These are phyloP conservation scores for Rhynchospora pubera DNA, from an alignment of 176 grass and related monocot species.

Conservation along the genomic window DNA sequence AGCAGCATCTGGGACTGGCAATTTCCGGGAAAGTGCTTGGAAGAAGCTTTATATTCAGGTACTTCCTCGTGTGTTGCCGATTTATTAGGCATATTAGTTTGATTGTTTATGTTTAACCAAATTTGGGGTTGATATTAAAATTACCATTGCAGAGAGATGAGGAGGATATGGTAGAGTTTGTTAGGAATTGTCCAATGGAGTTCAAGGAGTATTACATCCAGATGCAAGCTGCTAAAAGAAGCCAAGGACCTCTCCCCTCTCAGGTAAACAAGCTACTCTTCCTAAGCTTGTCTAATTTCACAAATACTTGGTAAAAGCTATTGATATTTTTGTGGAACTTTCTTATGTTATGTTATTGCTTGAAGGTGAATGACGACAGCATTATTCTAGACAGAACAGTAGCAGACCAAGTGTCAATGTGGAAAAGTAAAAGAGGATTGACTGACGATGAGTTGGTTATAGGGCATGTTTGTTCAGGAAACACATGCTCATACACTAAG, in stretches of 20 bases:
- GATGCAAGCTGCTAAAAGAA: conserved; percentile 92
- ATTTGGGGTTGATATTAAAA: conserved; percentile 14
- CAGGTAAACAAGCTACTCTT: conserved; percentile 35
- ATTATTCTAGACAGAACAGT: conserved; percentile 74
- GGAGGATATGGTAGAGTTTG: conserved; percentile 86
- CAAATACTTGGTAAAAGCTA: background rate
- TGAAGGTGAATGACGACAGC: conserved; percentile 78
- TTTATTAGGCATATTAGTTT: too few relatives aligned
- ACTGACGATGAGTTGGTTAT: conserved; percentile 50
- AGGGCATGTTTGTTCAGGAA: conserved; percentile 82
- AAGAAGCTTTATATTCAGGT: conserved; percentile 98
- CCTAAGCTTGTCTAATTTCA: conserved; percentile 6
- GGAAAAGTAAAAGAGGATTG: conserved; percentile 87
- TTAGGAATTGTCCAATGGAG: conserved; percentile 60
- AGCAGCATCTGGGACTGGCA: conserved; percentile 40
- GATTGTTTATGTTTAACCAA: too few relatives aligned
- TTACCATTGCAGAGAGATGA: conserved; percentile 41
- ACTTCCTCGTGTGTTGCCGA: background rate
- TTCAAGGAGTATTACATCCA: conserved; percentile 97
- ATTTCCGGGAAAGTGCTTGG: conserved; percentile 65
- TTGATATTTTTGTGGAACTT: background rate
- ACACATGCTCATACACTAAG: conserved; percentile 63
- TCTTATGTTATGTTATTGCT: conserved; percentile 12
- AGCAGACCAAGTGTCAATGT: conserved; percentile 85
- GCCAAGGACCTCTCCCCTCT: conserved; percentile 67